phyloP scores from a whole-genome alignment of 2,329 filamentous ascomycete species.

The Neonectria faginata region DNA sequence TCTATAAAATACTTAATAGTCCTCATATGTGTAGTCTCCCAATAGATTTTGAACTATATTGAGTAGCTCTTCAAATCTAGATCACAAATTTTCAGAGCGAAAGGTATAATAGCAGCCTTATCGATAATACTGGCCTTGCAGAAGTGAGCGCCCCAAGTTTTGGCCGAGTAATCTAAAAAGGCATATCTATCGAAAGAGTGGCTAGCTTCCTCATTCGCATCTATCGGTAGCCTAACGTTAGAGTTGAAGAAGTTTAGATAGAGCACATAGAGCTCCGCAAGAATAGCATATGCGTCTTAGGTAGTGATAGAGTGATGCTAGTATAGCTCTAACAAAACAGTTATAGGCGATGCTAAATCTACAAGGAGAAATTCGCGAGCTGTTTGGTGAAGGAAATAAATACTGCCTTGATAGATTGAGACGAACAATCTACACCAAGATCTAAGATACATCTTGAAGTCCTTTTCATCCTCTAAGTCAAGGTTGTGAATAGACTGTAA shows the following conservation, averaged over 20 bases:
- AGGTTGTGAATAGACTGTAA: conserved; percentile 30
- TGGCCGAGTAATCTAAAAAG: background rate
- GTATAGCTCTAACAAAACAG: background rate
- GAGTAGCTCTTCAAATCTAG: background rate
- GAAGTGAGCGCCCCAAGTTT: background rate
- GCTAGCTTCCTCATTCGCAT: background rate
- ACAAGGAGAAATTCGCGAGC: conserved; percentile 46
- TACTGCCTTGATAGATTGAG: conserved; percentile 41
- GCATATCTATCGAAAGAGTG: background rate
- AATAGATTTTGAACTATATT: background rate
- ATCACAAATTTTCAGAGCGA: background rate
- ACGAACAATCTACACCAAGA: conserved; percentile 47
- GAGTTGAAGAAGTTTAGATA: background rate
- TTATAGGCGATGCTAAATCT: conserved; percentile 1
- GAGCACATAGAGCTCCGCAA: background rate
- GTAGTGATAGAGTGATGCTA: background rate
- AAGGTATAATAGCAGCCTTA: background rate
- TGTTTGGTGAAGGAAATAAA: conserved; percentile 50
- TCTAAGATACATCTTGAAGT: conserved; percentile 38
- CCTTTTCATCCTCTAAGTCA: conserved; percentile 37
- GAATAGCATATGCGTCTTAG: background rate
- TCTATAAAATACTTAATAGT: background rate
- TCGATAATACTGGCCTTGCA: background rate
- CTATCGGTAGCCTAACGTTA: background rate
- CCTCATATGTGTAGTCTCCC: background rate